Evolutionary conservation across 768 basidiomycete genomes (phyloP).

Genomic region (Podaxis sp.): DNA sequence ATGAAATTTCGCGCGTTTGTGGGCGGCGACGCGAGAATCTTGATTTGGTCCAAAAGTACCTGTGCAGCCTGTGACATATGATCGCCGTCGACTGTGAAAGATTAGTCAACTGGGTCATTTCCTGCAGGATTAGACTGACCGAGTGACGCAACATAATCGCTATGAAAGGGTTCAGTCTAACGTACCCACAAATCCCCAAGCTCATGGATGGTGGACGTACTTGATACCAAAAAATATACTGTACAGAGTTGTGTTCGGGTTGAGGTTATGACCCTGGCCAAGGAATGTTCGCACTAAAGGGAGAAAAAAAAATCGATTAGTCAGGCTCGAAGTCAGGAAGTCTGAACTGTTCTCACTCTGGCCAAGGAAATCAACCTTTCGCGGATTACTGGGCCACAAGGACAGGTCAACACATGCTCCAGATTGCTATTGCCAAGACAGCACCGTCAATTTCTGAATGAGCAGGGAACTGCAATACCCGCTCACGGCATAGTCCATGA

Average conservation of each 20-base stretch:
- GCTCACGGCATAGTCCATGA: constrained; percentile 51
- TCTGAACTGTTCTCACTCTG: constrained; percentile 29
- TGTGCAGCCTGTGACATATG: constrained; percentile 41
- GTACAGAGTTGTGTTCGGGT: constrained; percentile 46
- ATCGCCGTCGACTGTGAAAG: constrained; percentile 36
- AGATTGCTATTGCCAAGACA: constrained; percentile 24
- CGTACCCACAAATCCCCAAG: no score
- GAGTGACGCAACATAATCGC: constrained; percentile 40
- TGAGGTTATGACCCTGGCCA: constrained; percentile 36
- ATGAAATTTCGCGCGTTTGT: constrained; percentile 48
- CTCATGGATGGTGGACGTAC: constrained; percentile 21
- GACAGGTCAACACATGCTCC: constrained; percentile 43
- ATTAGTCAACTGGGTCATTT: background rate
- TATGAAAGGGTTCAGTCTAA: constrained; percentile 13
- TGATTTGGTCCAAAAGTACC: constrained; percentile 39
- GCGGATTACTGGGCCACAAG: constrained; percentile 48
- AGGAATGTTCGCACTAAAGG: constrained; percentile 38
- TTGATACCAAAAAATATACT: constrained; percentile 54
- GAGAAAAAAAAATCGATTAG: background rate
- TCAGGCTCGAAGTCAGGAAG: background rate
- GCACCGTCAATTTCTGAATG: background rate
- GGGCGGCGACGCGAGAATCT: constrained; percentile 41
- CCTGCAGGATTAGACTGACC: constrained; percentile 21
- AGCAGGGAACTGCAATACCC: background rate
- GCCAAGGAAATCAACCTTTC: constrained; percentile 41